Base-by-base conservation (phyloP, 768 basidiomycete genomes). In the Lyophyllum semitale region DNA sequence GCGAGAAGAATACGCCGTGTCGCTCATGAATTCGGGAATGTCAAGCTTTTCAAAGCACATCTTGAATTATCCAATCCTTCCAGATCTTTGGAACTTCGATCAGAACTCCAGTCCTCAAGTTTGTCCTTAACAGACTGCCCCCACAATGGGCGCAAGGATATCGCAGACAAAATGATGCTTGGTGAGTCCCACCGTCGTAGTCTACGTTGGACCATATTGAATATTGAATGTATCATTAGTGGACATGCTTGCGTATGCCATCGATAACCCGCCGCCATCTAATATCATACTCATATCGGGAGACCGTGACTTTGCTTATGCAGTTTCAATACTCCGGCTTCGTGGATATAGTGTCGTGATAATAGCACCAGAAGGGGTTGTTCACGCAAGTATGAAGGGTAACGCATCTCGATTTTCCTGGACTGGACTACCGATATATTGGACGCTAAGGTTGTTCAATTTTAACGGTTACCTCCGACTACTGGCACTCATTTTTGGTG, bases 251-350 rank as follows among this genome's bases (percentile, higher is more conserved):
- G 73, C 79, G 3, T 80, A 83, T 61, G 85, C 82, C 17, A 77
- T 85, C 63, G 87, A 89, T 68, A 78, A 80, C 59, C 71, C 77
- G 5, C 52, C 75, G 1, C 77, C 79, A 52, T 63, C 78, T n/a
- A 85, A 84, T 8, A 68, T 87, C 55, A 66, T 88, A 26, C 70
- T 90, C 25, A 84, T 90, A 58, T 77, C 85, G 0, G 84, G 81
- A 8, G 84, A 89, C 67, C 75, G 84, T 35, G 85, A 87, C 63
- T 82, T 86, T 58, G 79, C 80, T 6, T 88, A 86, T 63, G 80
- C 81, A 8, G 66, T 86, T 30, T 80, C 86, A 1, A 74, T 73
- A 25, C 68, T 89, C 37, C 78, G 80, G 30, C 72, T 83, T 52
- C 77, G 84, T 53, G 69, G 71, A 37, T 84, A 81, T 62, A 68